A percentile compares a stretch with the other conserved stretches of the same genome.
These are phyloP conservation scores for Capsicum baccatum DNA, from an alignment of 257 asterid genomes.

Conservation along the genomic window DNA sequence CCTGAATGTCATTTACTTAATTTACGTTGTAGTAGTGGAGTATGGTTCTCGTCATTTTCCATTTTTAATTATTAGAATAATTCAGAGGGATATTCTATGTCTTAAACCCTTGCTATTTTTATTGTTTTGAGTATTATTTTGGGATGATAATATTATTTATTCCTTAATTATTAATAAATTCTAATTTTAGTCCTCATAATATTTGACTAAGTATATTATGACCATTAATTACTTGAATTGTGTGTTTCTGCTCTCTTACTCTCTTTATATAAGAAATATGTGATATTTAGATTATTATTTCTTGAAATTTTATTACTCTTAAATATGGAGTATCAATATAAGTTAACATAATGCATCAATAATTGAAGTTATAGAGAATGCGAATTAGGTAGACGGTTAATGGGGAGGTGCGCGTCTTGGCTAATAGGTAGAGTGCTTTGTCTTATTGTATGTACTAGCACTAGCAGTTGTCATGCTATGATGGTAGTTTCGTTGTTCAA, in stretches of 20 bases:
- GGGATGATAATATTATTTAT: background rate
- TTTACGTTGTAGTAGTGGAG: background rate
- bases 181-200: background rate
- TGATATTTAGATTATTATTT: background rate
- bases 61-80: constrained; percentile 8
- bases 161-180: background rate
- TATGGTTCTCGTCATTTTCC: background rate
- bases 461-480: too few species aligned
- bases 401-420: too few species aligned
- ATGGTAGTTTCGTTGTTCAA: too few species aligned
- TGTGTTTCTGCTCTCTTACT: background rate
- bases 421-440: too few species aligned
- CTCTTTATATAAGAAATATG: background rate
- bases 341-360: background rate
- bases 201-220: background rate
- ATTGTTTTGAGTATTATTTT: background rate
- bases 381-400: too few species aligned
- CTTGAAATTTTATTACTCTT: background rate
- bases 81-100: background rate
- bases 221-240: background rate
- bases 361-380: background rate
- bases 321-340: background rate
- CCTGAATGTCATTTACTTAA: background rate
- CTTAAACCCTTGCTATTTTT: background rate
- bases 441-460: too few species aligned